Evolutionary conservation across 352 stramenopile species (phyloP).

Genomic region (Phytophthora chlamydospora): DNA sequence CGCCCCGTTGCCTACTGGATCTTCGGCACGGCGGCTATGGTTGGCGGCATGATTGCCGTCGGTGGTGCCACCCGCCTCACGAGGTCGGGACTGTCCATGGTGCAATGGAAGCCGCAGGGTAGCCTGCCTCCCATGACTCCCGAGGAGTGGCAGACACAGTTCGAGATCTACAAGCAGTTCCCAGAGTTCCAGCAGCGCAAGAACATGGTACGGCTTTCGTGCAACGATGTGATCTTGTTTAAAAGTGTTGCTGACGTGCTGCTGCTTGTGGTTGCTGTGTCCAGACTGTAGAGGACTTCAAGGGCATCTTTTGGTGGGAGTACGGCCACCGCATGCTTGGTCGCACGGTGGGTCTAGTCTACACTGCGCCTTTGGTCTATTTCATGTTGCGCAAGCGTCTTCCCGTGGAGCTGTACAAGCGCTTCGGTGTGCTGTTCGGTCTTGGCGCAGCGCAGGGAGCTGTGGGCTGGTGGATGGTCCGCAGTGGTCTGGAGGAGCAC

Average conservation of each 20-base stretch:
- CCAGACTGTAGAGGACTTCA: constrained; percentile 98
- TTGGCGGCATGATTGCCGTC: constrained; percentile 97
- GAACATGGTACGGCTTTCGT: constrained; percentile 63
- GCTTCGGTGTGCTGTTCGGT: constrained; percentile 67
- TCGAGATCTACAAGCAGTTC: constrained; percentile 98
- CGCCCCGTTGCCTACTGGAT: constrained; percentile 95
- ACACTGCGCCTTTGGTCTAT: constrained; percentile 93
- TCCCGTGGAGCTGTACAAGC: constrained; percentile 71
- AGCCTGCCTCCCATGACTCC: constrained; percentile 91
- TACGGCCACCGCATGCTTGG: constrained; percentile 98
- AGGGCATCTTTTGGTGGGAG: constrained; percentile 97
- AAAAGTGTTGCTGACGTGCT: background rate
- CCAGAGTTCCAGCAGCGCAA: constrained; percentile 98
- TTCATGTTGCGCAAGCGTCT: constrained; percentile 90
- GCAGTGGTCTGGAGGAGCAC: constrained; percentile 96
- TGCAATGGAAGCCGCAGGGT: constrained; percentile 97
- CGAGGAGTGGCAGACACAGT: constrained; percentile 96
- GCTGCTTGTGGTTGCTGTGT: constrained; percentile 1
- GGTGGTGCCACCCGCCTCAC: constrained; percentile 98
- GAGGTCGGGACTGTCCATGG: constrained; percentile 97
- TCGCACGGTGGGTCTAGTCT: constrained; percentile 93
- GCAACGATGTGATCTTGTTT: constrained; percentile 6
- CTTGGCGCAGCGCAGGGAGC: constrained; percentile 72
- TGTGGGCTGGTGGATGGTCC: constrained; percentile 99
- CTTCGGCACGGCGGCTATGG: constrained; percentile 92